Base-by-base conservation (phyloP, 208 protist species). In the Trypanosoma vivax region DNA sequence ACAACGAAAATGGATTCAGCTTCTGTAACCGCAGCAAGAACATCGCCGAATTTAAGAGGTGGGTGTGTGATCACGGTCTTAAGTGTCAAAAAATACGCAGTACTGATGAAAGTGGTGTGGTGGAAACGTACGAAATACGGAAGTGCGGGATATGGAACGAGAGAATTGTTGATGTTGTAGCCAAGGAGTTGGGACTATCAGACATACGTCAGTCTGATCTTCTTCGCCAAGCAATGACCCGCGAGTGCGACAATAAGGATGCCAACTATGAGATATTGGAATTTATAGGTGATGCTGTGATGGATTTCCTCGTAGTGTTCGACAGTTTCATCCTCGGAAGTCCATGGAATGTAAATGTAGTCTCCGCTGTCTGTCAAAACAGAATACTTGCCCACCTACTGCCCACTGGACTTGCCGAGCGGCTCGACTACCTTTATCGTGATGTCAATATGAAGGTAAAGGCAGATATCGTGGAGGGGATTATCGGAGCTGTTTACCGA, bases 211-310 rank as follows among this genome's bases (percentile, higher is more conserved):
- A 64, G 11, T n/a, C 47, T 2, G 39, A 3, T 11, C 2, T 54
- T 18, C 56, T 79, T 41, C 35, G 40, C 37, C 49, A 53, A 27
- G 76, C 80, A 35, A 46, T 81, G 34, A 88, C 79, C 19, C 72
- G 60, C 28, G 64, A 80, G 59, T 75, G 67, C 61, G 73, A 80
- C 42, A 63, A 81, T 30, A 57, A 46, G 21, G 27, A 33, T 13
- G 28, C 2, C 10, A 88, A 82, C 63, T 88, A 88, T 47, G 80
- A 84, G 28, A 64, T 73, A 5, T 58, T 85, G 4, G 73, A 88
- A 50, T 82, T 80, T 48, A 72, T 79, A 55, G 80, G 80, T 5
- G 80, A 88, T 41, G 76, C 76, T 6, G 38, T 88, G 43, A 71
- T 88, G 75, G 76, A 84, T 62, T 76, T 79, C 41, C 5, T 88